These are phyloP conservation scores for Hypericum androsaemum DNA, from an alignment of 345 rosid species.

Conservation along the genomic window DNA sequence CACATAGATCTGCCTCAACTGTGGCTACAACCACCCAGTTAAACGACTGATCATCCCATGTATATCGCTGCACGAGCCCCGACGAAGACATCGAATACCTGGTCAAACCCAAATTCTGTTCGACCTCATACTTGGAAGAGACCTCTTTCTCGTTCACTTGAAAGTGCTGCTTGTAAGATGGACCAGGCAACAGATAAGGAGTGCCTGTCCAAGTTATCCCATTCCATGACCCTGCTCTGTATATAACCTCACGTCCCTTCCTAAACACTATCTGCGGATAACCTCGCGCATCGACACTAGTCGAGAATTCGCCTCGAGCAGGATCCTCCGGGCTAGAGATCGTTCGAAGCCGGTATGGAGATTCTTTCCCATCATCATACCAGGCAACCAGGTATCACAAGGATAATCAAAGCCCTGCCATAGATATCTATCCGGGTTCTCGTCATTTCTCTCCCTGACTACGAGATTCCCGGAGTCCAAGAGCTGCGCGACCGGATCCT, in stretches of 20 bases:
- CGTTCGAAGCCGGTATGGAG: background rate
- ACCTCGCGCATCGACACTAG: background rate
- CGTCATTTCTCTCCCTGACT: too few species aligned
- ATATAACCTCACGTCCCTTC: background rate
- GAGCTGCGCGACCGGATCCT: background rate
- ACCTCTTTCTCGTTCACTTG: background rate
- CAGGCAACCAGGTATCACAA: background rate
- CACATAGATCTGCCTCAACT: background rate
- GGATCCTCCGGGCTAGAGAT: conserved; percentile 2
- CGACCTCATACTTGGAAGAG: background rate
- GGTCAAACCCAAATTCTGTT: background rate
- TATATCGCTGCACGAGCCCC: background rate
- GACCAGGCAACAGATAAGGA: background rate
- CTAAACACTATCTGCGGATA: background rate
- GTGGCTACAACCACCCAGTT: background rate
- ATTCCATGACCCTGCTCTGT: background rate
- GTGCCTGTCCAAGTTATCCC: background rate
- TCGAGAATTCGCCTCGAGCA: background rate
- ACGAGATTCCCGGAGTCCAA: background rate
- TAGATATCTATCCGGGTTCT: too few species aligned
- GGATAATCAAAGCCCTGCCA: too few species aligned
- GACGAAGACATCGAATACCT: background rate
- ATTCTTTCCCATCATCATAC: background rate
- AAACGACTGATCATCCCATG: background rate
- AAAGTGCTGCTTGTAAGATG: background rate